Percentiles rank a stretch among this genome's conserved stretches.
These are phyloP conservation scores for Russula sp. DNA, from an alignment of 768 basidiomycete genomes.

Conservation along the genomic window DNA sequence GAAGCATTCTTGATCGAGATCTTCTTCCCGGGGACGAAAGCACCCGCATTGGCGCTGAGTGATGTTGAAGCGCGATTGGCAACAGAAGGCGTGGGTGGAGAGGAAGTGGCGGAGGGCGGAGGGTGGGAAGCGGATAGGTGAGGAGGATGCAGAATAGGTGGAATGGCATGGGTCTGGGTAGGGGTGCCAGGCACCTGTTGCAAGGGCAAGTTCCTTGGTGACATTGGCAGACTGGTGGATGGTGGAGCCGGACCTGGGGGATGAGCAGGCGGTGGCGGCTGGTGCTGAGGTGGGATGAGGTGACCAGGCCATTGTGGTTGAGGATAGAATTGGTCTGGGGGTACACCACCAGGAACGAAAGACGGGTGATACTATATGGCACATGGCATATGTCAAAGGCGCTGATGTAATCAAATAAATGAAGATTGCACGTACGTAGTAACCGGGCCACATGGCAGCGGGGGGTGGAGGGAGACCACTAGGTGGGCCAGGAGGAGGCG, in stretches of 20 bases:
- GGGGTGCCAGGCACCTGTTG: constrained; percentile 56
- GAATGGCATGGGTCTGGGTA: constrained; percentile 53
- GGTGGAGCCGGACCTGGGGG: constrained; percentile 40
- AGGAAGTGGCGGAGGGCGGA: constrained; percentile 51
- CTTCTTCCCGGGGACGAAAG: constrained; percentile 55
- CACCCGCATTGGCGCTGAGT: constrained; percentile 54
- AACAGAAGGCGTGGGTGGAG: constrained; percentile 61
- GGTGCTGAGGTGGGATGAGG: constrained; percentile 29
- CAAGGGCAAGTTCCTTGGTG: constrained; percentile 52
- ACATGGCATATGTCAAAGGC: constrained; percentile 6
- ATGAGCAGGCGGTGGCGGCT: constrained; percentile 39
- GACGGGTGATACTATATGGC: constrained; percentile 25
- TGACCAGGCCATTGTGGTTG: constrained; percentile 28
- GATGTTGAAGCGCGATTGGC: constrained; percentile 28
- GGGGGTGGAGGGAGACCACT: constrained; percentile 39
- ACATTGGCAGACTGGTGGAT: constrained; percentile 54
- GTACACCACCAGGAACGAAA: constrained; percentile 36
- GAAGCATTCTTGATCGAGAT: constrained; percentile 28
- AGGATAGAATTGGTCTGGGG: constrained; percentile 35
- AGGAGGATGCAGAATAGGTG: constrained; percentile 37
- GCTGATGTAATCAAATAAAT: constrained; percentile 6
- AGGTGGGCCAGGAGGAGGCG: constrained; percentile 46
- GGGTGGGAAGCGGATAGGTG: constrained; percentile 40
- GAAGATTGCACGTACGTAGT: constrained; percentile 47
- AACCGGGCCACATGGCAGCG: constrained; percentile 36